A percentile compares a stretch with the other conserved stretches of the same genome.
Conservation (phyloP, 176 grass and related monocot genomes). For the Bolboschoenus planiculmis region DNA sequence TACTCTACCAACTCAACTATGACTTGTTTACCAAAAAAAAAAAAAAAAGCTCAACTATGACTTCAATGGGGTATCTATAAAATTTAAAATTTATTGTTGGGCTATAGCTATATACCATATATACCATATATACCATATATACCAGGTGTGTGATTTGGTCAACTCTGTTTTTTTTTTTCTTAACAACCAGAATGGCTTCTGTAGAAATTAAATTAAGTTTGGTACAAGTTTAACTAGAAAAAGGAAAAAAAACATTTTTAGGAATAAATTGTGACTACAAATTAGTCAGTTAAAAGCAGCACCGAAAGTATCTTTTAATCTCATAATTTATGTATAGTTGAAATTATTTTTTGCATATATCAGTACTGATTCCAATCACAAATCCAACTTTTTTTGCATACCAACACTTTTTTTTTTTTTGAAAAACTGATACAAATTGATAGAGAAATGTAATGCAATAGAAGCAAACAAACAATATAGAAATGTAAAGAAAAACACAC, state of each 20-base stretch:
- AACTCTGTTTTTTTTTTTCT: background rate
- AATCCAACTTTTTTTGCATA: too few relatives aligned
- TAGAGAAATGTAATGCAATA: background rate
- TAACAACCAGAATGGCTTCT: conserved; percentile 7
- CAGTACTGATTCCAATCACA: too few relatives aligned
- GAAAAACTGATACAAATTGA: background rate
- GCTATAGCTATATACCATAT: too few relatives aligned
- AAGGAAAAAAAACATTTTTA: background rate
- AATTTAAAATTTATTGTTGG: background rate
- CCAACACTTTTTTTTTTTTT: background rate
- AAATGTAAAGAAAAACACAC: background rate
- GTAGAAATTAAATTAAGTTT: background rate
- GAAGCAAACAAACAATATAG: background rate
- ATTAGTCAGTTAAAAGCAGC: background rate
- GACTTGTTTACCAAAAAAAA: too few relatives aligned
- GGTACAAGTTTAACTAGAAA: background rate
- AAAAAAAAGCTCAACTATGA: too few relatives aligned
- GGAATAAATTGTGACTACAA: background rate
- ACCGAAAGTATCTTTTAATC: background rate
- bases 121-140: too few relatives aligned
- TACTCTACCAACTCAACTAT: conserved; percentile 17
- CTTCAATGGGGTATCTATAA: background rate
- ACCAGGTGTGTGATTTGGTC: background rate
- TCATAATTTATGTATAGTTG: background rate
- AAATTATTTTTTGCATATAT: background rate